These are phyloP conservation scores for Colletotrichum caudatum DNA, from an alignment of 2,329 filamentous ascomycete genomes.

Conservation along the genomic window DNA sequence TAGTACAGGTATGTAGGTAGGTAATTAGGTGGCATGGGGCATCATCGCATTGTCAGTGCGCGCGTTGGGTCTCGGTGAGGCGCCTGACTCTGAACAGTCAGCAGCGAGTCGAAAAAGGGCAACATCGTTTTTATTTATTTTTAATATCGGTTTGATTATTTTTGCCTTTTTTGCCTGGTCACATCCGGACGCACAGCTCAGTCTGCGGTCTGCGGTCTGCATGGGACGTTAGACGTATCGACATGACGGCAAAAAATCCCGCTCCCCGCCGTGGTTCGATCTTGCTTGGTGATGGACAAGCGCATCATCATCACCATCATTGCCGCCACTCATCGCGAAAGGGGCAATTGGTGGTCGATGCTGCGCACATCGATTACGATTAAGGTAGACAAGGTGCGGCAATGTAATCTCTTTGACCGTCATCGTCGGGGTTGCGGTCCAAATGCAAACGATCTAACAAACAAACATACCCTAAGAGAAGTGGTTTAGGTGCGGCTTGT, in stretches of 20 bases:
- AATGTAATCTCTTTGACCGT: background rate
- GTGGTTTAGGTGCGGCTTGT: background rate
- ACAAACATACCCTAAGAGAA: slow-evolving; percentile 8
- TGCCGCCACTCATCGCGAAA: background rate
- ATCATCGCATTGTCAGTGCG: background rate
- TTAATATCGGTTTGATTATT: background rate
- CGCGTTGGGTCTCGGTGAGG: background rate
- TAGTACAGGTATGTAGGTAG: too few species aligned
- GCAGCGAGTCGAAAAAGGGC: background rate
- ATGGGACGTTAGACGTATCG: background rate
- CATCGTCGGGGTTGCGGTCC: background rate
- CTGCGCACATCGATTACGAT: background rate
- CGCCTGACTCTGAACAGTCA: background rate
- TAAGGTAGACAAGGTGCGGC: background rate
- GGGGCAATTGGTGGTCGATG: slow-evolving; percentile 1
- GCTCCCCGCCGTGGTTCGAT: background rate
- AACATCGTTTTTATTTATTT: background rate
- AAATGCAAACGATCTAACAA: background rate
- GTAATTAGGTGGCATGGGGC: background rate
- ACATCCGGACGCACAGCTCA: background rate
- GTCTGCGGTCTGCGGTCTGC: background rate
- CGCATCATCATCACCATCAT: too few species aligned
- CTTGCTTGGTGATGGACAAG: background rate
- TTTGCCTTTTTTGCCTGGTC: background rate
- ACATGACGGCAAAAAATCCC: background rate